Conservation (phyloP, 768 basidiomycete genomes). For the Termitomyces bulborhizus region DNA sequence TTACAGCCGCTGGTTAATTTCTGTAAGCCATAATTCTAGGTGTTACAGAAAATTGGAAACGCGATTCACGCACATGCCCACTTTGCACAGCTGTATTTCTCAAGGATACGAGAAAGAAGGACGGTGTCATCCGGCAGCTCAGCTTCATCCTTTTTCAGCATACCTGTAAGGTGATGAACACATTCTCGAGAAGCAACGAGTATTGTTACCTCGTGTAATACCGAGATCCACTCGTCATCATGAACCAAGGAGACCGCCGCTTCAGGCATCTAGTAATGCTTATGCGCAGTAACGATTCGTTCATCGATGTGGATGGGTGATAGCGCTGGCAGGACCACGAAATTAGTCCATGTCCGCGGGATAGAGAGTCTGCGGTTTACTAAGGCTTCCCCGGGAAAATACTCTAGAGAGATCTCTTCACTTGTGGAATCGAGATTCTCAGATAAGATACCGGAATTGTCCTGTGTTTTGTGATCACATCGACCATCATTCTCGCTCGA, state of each 20-base stretch:
- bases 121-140: slow-evolving; percentile 1
- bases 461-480: not conserved
- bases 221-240: slow-evolving; percentile 14
- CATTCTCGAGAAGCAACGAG: not conserved
- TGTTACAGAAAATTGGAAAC: not conserved
- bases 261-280: slow-evolving; percentile 1
- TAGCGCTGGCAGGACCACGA: slow-evolving; percentile 3
- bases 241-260: slow-evolving; percentile 11
- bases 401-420: slow-evolving; percentile 1
- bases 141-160: not conserved
- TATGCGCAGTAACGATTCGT: slow-evolving; percentile 8
- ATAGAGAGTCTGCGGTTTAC: not conserved
- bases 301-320: slow-evolving; percentile 13
- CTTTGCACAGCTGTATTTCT: not conserved
- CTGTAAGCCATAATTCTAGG: not conserved
- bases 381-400: not conserved
- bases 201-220: slow-evolving; percentile 9
- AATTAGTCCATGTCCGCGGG: not conserved
- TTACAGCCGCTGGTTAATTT: not conserved
- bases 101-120: slow-evolving; percentile 3
- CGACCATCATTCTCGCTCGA: not conserved
- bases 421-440: not conserved
- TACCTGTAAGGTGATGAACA: not conserved
- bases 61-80: not conserved
- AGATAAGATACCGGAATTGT: not conserved